Percentiles rank a stretch among this genome's conserved stretches.
Conservation (phyloP, 176 grass and related monocot genomes). For the Oryza meridionalis region DNA sequence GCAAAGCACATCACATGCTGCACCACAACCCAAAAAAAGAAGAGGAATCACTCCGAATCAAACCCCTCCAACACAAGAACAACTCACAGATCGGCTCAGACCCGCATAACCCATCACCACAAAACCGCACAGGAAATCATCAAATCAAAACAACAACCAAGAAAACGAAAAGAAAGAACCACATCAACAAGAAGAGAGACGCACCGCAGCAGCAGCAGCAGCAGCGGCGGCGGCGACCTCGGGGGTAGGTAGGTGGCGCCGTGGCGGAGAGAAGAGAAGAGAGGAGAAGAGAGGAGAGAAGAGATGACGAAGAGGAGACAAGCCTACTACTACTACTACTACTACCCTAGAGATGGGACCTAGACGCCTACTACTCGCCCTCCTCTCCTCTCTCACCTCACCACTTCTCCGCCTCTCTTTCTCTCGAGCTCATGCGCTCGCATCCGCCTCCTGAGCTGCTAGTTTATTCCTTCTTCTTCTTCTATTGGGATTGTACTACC, state of each 20-base stretch:
- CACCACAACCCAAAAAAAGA: not conserved
- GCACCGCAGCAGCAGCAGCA: conserved; percentile 16
- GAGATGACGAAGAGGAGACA: not conserved
- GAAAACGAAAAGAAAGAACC: not conserved
- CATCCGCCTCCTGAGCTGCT: not conserved
- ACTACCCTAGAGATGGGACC: conserved; percentile 9
- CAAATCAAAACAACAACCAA: not conserved
- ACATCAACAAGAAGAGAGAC: not conserved
- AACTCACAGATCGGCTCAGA: conserved; percentile 4
- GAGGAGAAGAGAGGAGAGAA: not conserved
- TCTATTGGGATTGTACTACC: not conserved
- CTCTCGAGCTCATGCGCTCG: not conserved
- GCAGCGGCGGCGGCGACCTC: not conserved
- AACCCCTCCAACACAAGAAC: not conserved
- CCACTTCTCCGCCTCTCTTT: not conserved
- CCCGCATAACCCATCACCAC: not conserved
- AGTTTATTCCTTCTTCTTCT: not conserved
- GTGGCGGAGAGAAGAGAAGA: not conserved
- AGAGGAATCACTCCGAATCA: not conserved
- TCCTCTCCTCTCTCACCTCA: not conserved
- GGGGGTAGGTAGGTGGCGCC: conserved; percentile 14
- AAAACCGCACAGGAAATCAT: not conserved
- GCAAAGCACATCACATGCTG: not conserved
- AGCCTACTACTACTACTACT: not conserved
- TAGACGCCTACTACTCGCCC: not conserved